These are phyloP conservation scores for Wickerhamiella spandovensis DNA, from an alignment of 805 yeast species.

Conservation along the genomic window DNA sequence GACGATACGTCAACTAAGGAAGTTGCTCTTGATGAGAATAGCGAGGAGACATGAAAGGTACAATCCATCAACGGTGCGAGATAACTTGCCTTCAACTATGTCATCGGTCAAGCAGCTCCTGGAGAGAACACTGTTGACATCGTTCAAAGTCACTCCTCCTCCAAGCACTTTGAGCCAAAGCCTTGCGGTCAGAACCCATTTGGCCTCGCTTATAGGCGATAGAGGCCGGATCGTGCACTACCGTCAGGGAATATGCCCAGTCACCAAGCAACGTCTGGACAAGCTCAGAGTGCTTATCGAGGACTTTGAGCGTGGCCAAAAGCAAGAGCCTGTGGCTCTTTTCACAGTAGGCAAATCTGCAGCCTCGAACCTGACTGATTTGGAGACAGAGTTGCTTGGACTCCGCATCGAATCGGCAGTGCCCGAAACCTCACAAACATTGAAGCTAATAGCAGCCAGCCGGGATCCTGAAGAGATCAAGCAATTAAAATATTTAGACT, in stretches of 20 bases:
- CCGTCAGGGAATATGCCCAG: constrained; percentile 22
- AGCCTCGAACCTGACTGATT: constrained; percentile 5
- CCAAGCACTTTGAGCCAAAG: constrained; percentile 14
- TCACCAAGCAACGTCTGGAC: constrained; percentile 21
- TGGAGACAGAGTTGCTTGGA: constrained; percentile 4
- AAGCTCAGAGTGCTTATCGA: constrained; percentile 18
- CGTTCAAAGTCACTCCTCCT: constrained; percentile 14
- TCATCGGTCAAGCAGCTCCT: constrained; percentile 6
- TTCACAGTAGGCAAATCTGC: neutral
- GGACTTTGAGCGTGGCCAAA: constrained; percentile 11
- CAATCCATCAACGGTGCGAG: no score
- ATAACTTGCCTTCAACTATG: no score
- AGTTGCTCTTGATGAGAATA: no score
- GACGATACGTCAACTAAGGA: no score
- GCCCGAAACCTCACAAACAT: neutral
- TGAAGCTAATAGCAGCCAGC: constrained; percentile 3
- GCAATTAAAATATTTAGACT: constrained; percentile 1
- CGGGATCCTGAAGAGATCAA: constrained; percentile 5
- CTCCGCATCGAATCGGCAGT: neutral
- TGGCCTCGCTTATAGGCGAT: constrained; percentile 9
- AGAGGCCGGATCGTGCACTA: constrained; percentile 19
- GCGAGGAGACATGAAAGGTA: no score
- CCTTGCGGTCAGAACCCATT: constrained; percentile 8
- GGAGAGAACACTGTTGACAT: constrained; percentile 13
- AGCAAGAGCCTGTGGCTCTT: neutral